These are phyloP conservation scores for Xylariaceae sp. DNA, from an alignment of 2,329 filamentous ascomycete genomes.

Conservation along the genomic window DNA sequence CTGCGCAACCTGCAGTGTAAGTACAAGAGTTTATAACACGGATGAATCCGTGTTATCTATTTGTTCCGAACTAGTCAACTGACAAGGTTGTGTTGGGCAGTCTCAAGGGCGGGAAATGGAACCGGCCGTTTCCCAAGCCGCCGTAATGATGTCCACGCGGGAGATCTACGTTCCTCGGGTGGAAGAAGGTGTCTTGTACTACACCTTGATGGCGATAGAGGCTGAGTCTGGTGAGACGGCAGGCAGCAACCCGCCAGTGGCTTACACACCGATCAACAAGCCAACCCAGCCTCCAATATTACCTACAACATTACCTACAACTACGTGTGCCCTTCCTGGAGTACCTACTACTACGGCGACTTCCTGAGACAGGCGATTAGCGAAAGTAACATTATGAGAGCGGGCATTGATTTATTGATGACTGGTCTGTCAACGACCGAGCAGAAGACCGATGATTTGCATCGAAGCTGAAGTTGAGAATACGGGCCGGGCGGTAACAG, in stretches of 20 bases:
- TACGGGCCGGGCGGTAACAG: too few relatives aligned
- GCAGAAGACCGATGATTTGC: too few relatives aligned
- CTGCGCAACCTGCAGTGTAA: constrained; percentile 46
- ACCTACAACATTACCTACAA: too few relatives aligned
- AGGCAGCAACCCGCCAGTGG: constrained; percentile 36
- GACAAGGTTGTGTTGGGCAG: constrained; percentile 27
- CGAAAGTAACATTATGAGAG: too few relatives aligned
- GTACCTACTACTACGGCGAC: constrained; percentile 18
- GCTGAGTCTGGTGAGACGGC: constrained; percentile 34
- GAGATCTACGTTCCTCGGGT: constrained; percentile 43
- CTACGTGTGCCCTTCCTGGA: constrained; percentile 25
- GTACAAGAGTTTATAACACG: constrained; percentile 22
- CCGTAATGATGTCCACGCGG: constrained; percentile 29
- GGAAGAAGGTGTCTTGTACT: constrained; percentile 41
- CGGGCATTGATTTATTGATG: too few relatives aligned
- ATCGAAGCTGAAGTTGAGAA: too few relatives aligned
- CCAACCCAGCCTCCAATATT: constrained; percentile 17
- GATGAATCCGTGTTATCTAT: too few relatives aligned
- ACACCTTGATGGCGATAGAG: constrained; percentile 46
- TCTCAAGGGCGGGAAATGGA: constrained; percentile 45
- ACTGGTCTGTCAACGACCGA: too few relatives aligned
- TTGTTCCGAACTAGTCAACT: constrained; percentile 10
- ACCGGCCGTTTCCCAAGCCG: constrained; percentile 23
- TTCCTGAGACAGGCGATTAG: constrained; percentile 10
- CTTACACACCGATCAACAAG: constrained; percentile 30